Conservation (phyloP, 2,329 filamentous ascomycete genomes). For the Penicillium sumatraense region DNA sequence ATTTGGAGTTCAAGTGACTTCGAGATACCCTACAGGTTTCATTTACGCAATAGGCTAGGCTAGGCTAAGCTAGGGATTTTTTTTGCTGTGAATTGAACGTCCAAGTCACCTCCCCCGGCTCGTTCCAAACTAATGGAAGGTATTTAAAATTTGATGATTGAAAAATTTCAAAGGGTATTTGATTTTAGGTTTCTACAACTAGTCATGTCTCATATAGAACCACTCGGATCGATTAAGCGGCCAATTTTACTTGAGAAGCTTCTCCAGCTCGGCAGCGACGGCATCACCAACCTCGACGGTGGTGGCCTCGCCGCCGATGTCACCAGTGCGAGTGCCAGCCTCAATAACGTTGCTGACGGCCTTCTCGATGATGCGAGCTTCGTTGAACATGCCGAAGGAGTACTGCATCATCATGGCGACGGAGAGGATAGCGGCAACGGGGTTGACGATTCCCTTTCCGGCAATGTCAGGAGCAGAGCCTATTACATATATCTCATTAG, state of each 20-base stretch:
- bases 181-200: conserved; percentile 26
- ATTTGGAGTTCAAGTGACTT: conserved; percentile 18
- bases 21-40: conserved; percentile 24
- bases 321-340: conserved; percentile 75
- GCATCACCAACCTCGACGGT: conserved; percentile 85
- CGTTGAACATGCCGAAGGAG: conserved; percentile 77
- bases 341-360: conserved; percentile 67
- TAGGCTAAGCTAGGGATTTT: conserved; percentile 1
- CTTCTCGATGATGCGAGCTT: conserved; percentile 57
- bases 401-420: conserved; percentile 96
- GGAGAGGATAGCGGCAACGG: conserved; percentile 87
- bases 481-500: conserved; percentile 34
- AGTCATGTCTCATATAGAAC: conserved; percentile 31
- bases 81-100: neutral
- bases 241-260: conserved; percentile 60
- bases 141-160: conserved; percentile 4
- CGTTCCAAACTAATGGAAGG: neutral
- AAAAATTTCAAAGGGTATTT: conserved; percentile 27
- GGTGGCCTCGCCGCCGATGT: conserved; percentile 77
- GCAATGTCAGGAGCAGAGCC: conserved; percentile 92
- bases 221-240: neutral
- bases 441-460: conserved; percentile 89
- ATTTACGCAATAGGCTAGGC: too few relatives aligned
- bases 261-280: conserved; percentile 73
- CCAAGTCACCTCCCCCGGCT: neutral